Base-by-base conservation (phyloP, 148 eudicot species). In the Bassia scoparia region DNA sequence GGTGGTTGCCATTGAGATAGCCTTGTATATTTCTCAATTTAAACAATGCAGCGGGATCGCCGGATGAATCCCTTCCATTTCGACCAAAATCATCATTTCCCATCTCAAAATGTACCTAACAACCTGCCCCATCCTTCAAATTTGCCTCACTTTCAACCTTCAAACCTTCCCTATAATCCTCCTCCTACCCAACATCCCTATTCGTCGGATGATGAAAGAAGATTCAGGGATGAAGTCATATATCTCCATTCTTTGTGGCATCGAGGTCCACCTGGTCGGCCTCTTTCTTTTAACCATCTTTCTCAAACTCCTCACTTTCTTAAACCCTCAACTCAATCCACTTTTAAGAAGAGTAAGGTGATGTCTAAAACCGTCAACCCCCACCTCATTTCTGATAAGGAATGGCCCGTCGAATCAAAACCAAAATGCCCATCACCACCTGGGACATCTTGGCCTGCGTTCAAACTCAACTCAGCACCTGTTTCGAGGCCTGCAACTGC, bases 241-340 rank as follows among this genome's bases (percentile, higher is more conserved):
- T 89, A 83, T 76, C 95, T 93, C 64, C 98, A 93, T 68, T 86
- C 87, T 24, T 87, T 93, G 30, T 89, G 89, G 92, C 95, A 71
- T 68, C 81, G 80, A 62, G 94, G 92, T 62, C 98, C 93, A 17
- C 86, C 89, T 3, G 94, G 90, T 62, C 96, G 90, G 13, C 85
- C 89, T 3, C 26, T 55, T 30, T 26, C 35, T 46, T 61, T 61
- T 31, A 61, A 33, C 66, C 68, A 0, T 38, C 29, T 12, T 64
- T 62, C 67, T 35, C 66, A 33, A 59, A 69, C 71, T 21, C 61
- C n/a, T 68, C 70, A 67, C 74, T 82, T 77, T 55, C 82, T 79
- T 23, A 83, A 77, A 37, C 82, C 88, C 73, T 69, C 73, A 2
- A 76, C 61, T 9, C 26, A 74, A 35, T 70, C 70, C 46, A 58